Evolutionary conservation across 345 rosid genomes (phyloP), one percentile per base, ranked within the genome.

Genomic region (Salix caprea): DNA sequence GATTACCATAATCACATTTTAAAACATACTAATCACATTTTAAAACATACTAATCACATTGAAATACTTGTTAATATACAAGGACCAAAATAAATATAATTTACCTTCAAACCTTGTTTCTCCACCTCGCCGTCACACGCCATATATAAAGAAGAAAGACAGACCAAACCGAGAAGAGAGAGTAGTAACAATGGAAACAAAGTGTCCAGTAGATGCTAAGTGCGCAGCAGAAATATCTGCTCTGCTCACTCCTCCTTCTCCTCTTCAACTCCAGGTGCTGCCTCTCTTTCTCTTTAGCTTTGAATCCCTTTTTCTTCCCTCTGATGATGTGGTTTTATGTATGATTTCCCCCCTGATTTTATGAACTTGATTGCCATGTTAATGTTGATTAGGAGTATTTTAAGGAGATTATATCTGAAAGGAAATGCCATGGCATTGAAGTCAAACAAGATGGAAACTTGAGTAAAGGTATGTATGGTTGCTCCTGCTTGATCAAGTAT

Each of bases 181-280:
- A 0, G 16, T 1, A 1, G 52, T 46, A 15, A 15, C 52, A 42
- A 92, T 91, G 93, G 91, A 82, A n/a, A 67, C 78, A 46, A 56
- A 76, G 69, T 85, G 82, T 79, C 81, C 89, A 11, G 83, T 77
- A 73, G 87, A 84, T 73, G 79, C 76, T 12, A 85, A 81, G 72
- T 81, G 82, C 82, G 73, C 87, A 69, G 34, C 70, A 40, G 88
- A 88, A 82, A 88, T 90, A 73, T 70, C 93, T 7, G 85, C 84
- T 82, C 92, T 95, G 73, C 93, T 93, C 76, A 86, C 70, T 39
- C 90, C 92, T 39, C 91, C 84, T 76, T 68, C 93, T 78, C 61
- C 80, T 78, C 82, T 34, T 77, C 89, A 86, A 79, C 82, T 87
- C 44, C 92, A 93, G 96, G 97, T 60, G 14, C 50, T 56, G 6